Conservation (phyloP, 2,329 filamentous ascomycete genomes). For the Ophiostoma sp. region DNA sequence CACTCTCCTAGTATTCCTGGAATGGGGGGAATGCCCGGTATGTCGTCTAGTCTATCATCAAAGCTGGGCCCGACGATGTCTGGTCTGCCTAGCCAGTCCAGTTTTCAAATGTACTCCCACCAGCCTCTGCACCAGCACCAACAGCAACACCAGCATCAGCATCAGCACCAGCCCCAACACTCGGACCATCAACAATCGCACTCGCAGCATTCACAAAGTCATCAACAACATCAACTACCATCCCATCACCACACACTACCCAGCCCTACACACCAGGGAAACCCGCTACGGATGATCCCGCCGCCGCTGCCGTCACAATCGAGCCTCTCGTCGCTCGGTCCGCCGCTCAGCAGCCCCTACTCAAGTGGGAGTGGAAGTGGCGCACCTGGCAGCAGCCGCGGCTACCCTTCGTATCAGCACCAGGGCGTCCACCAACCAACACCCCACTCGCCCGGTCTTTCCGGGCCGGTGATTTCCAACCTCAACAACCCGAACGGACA, state of each 20-base stretch:
- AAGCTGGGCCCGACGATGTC: conserved; percentile 14
- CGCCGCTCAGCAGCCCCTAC: conserved; percentile 16
- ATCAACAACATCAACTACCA: conserved; percentile 18
- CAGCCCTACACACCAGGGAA: conserved; percentile 17
- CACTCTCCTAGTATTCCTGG: conserved; percentile 13
- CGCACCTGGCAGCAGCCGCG: conserved; percentile 5
- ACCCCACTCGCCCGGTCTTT: conserved; percentile 19
- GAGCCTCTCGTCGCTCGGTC: conserved; percentile 16
- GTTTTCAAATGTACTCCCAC: conserved; percentile 18
- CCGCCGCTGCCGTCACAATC: conserved; percentile 23
- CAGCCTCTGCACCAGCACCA: conserved; percentile 7
- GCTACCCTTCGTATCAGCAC: conserved; percentile 17
- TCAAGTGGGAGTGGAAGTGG: neutral
- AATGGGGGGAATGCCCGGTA: conserved; percentile 11
- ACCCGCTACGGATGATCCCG: conserved; percentile 21
- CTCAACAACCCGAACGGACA: conserved; percentile 21
- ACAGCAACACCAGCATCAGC: conserved; percentile 11
- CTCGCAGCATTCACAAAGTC: conserved; percentile 1
- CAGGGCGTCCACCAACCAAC: conserved; percentile 9
- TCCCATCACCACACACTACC: conserved; percentile 16
- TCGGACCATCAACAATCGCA: neutral
- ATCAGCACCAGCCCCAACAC: conserved; percentile 18
- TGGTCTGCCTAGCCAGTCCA: conserved; percentile 11
- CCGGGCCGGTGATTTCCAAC: conserved; percentile 22
- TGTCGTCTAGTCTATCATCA: conserved; percentile 12